phyloP scores from a whole-genome alignment of 345 rosid genomes.

The Aquilaria malaccensis region DNA sequence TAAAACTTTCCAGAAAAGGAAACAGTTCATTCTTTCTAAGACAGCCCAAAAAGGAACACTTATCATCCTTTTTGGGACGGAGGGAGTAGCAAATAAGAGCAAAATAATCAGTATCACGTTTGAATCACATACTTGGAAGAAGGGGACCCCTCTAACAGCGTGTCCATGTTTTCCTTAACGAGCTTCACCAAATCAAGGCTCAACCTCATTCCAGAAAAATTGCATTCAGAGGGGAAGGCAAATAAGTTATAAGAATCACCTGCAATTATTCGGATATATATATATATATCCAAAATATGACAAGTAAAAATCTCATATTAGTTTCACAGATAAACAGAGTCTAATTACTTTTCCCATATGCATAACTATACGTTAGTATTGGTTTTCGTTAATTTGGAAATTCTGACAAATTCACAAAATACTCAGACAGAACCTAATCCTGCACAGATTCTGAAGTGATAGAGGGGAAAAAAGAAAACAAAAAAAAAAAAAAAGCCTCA shows the following conservation, averaged over 20 bases:
- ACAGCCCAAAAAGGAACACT: no score
- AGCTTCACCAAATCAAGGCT: slow-evolving; percentile 64
- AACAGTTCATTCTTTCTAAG: no score
- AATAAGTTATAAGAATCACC: slow-evolving; percentile 69
- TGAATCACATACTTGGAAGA: slow-evolving; percentile 41
- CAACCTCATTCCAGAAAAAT: slow-evolving; percentile 87
- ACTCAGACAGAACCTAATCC: no score
- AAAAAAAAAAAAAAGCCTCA: no score
- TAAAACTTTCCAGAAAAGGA: no score
- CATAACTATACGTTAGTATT: not conserved
- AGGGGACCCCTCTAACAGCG: slow-evolving; percentile 43
- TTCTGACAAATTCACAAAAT: no score
- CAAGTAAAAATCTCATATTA: not conserved
- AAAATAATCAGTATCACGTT: slow-evolving; percentile 1
- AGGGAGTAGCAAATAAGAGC: not conserved
- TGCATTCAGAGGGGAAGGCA: slow-evolving; percentile 95
- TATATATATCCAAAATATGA: not conserved
- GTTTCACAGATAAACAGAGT: no score
- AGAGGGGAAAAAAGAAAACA: no score
- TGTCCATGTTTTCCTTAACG: slow-evolving; percentile 53
- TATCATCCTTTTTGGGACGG: no score
- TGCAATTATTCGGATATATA: slow-evolving; percentile 21
- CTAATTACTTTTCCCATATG: not conserved
- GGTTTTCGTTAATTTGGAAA: no score
- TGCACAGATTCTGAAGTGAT: no score